Conservation (phyloP, 768 basidiomycete species). For the Hygrophoropsis aurantiaca region DNA sequence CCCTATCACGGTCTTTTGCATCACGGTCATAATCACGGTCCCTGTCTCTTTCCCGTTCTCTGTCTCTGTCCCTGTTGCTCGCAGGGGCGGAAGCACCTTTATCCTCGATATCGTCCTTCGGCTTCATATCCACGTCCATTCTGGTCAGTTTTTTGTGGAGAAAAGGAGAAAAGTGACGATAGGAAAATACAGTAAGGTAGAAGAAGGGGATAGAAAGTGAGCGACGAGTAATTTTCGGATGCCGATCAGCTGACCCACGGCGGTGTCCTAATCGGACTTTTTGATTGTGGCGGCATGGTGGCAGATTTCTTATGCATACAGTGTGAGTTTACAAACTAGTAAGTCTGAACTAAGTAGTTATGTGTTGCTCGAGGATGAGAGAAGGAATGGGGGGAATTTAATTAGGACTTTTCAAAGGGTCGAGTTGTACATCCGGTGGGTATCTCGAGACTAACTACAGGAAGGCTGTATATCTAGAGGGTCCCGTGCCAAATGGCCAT, state of each 20-base stretch:
- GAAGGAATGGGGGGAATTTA: too few species aligned
- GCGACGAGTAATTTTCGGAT: constrained; percentile 7
- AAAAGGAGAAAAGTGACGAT: constrained; percentile 3
- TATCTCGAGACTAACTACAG: too few species aligned
- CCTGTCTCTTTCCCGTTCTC: constrained; percentile 33
- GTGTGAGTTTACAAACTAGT: not conserved
- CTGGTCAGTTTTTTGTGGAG: constrained; percentile 9
- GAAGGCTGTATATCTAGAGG: too few species aligned
- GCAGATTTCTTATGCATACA: too few species aligned
- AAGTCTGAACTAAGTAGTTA: not conserved
- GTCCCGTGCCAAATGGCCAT: too few species aligned
- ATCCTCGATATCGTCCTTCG: constrained; percentile 71
- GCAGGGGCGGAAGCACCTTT: constrained; percentile 45
- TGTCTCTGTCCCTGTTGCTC: constrained; percentile 44
- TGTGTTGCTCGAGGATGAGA: too few species aligned
- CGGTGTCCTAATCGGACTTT: constrained; percentile 9
- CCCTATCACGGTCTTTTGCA: constrained; percentile 35
- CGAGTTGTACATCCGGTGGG: too few species aligned
- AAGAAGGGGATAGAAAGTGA: constrained; percentile 7
- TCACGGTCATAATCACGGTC: constrained; percentile 33
- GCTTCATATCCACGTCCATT: constrained; percentile 85
- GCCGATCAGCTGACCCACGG: constrained; percentile 16
- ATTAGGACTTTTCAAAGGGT: too few species aligned
- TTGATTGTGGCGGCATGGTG: too few species aligned
- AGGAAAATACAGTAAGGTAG: constrained; percentile 3